Conservation (phyloP, 768 basidiomycete genomes). For the Kwoniella pini region DNA sequence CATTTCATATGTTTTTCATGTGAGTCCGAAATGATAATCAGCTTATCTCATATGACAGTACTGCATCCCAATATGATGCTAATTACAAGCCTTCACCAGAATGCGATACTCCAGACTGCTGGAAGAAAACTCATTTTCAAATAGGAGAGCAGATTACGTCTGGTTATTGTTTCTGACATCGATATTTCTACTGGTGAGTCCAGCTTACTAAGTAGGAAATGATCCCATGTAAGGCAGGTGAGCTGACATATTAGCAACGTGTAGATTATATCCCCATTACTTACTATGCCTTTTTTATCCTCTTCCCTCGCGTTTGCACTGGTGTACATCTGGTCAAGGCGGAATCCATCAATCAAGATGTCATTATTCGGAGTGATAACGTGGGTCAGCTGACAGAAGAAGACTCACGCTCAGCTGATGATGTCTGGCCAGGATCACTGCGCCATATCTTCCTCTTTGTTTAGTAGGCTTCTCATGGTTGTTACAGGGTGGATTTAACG, state of each 20-base stretch:
- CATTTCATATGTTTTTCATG: slow-evolving; percentile 99
- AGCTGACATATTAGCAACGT: background rate
- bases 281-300: slow-evolving; percentile 90
- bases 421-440: slow-evolving; percentile 64
- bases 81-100: slow-evolving; percentile 57
- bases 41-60: background rate
- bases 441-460: slow-evolving; percentile 90
- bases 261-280: slow-evolving; percentile 77
- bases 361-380: slow-evolving; percentile 93
- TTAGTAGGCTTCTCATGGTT: slow-evolving; percentile 75
- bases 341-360: slow-evolving; percentile 92
- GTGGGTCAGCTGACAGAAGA: slow-evolving; percentile 24
- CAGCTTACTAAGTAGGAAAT: background rate
- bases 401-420: background rate
- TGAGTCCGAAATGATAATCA: slow-evolving; percentile 57
- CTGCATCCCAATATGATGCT: background rate
- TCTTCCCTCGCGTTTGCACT: slow-evolving; percentile 90
- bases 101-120: slow-evolving; percentile 97
- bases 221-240: background rate
- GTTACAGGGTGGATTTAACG: slow-evolving; percentile 48
- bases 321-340: slow-evolving; percentile 94
- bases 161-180: slow-evolving; percentile 88
- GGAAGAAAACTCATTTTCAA: slow-evolving; percentile 93
- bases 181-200: slow-evolving; percentile 78
- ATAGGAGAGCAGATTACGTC: slow-evolving; percentile 87